phyloP scores from a whole-genome alignment of 2,329 filamentous ascomycete species.

The Monosporascus sp. region DNA sequence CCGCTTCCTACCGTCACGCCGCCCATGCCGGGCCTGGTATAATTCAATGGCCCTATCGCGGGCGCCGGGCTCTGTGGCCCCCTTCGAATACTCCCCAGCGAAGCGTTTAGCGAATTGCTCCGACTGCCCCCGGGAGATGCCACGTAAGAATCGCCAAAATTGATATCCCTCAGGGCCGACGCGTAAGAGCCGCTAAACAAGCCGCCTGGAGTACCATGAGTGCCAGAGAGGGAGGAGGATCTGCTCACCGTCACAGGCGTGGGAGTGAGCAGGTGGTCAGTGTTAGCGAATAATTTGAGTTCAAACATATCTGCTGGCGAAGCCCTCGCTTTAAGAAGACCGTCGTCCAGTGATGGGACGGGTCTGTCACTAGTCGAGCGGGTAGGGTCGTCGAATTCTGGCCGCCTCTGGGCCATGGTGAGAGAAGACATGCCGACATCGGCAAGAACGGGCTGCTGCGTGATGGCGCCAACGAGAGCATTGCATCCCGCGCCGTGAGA shows the following conservation, averaged over 20 bases:
- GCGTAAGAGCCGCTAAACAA: constrained; percentile 34
- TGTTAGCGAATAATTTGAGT: constrained; percentile 67
- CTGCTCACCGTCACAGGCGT: constrained; percentile 27
- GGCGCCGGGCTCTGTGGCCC: constrained; percentile 16
- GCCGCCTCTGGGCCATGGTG: constrained; percentile 73
- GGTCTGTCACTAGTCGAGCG: constrained; percentile 14
- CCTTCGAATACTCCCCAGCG: constrained; percentile 30
- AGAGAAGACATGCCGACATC: constrained; percentile 88
- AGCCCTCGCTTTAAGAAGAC: constrained; percentile 22
- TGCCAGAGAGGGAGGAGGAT: constrained; percentile 27
- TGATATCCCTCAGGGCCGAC: constrained; percentile 24
- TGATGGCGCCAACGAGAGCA: constrained; percentile 86
- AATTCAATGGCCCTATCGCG: constrained; percentile 16
- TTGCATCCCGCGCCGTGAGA: constrained; percentile 97
- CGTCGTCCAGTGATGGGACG: constrained; percentile 24
- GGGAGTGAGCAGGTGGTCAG: constrained; percentile 59
- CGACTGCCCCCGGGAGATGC: constrained; percentile 36
- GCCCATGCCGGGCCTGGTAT: constrained; percentile 22
- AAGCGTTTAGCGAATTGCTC: constrained; percentile 41
- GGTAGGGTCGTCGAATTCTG: constrained; percentile 34
- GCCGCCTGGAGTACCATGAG: constrained; percentile 28
- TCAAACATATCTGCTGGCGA: constrained; percentile 62
- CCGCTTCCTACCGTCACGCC: constrained; percentile 36
- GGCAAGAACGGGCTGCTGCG: constrained; percentile 83
- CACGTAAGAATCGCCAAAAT: constrained; percentile 30